Evolutionary conservation across 805 yeast genomes (phyloP).

Genomic region (Kuraishia piskuri): DNA sequence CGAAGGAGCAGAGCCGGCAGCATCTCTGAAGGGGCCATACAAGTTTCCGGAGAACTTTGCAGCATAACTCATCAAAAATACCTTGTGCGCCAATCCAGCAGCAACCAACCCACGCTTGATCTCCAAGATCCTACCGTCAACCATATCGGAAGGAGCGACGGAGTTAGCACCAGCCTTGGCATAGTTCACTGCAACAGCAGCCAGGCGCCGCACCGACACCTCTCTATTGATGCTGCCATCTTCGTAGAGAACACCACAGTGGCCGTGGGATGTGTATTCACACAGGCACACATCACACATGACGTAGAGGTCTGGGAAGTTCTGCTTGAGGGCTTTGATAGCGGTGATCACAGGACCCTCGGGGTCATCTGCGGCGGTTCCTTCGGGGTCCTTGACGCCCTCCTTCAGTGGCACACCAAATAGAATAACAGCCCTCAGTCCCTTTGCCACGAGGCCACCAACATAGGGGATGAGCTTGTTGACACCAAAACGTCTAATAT

Average conservation of each 20-base stretch:
- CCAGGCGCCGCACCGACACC: conserved; percentile 69
- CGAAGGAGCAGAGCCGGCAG: conserved; percentile 87
- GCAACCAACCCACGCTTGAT: conserved; percentile 79
- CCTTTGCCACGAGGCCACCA: conserved; percentile 61
- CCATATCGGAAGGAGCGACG: conserved; percentile 97
- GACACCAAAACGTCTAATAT: conserved; percentile 80
- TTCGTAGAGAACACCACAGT: conserved; percentile 84
- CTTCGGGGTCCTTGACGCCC: conserved; percentile 70
- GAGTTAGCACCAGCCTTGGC: conserved; percentile 94
- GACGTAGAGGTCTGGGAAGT: conserved; percentile 78
- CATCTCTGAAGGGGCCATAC: conserved; percentile 97
- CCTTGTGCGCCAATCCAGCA: conserved; percentile 77
- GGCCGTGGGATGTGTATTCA: conserved; percentile 97
- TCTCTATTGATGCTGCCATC: conserved; percentile 82
- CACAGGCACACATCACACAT: conserved; percentile 95
- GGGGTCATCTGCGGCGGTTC: conserved; percentile 92
- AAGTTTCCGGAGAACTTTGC: conserved; percentile 89
- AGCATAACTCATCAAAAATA: conserved; percentile 86
- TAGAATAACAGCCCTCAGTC: conserved; percentile 75
- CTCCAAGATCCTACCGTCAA: conserved; percentile 87
- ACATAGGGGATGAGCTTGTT: conserved; percentile 72
- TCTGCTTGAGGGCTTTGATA: conserved; percentile 49
- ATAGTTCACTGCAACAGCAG: conserved; percentile 91
- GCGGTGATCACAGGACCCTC: conserved; percentile 89
- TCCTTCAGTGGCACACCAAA: conserved; percentile 85